phyloP scores from a whole-genome alignment of 1,139 yeast genomes.

The Candida glucosophila region DNA sequence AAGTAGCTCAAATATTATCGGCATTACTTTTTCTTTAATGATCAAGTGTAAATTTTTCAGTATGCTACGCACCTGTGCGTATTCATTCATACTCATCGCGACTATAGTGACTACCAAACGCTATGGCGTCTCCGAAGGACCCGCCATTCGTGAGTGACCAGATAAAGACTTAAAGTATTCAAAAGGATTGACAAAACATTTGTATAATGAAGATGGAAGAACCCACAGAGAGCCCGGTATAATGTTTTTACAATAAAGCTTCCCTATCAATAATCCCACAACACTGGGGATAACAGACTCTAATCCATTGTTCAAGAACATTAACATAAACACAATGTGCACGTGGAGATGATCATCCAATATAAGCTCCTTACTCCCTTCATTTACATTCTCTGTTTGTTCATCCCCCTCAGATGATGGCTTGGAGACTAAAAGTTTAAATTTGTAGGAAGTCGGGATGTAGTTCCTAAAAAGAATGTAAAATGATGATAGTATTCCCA shows the following conservation, averaged over 20 bases:
- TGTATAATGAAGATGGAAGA: conserved; percentile 24
- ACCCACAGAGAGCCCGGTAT: conserved; percentile 56
- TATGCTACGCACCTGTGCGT: conserved; percentile 1
- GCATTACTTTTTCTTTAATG: too few species aligned
- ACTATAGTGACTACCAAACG: too few species aligned
- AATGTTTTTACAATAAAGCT: conserved; percentile 42
- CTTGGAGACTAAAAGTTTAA: conserved; percentile 35
- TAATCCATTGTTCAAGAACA: conserved; percentile 48
- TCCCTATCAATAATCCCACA: conserved; percentile 56
- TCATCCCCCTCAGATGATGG: conserved; percentile 8
- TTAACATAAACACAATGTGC: conserved; percentile 42
- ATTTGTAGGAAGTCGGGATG: conserved; percentile 56
- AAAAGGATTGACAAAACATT: conserved; percentile 17
- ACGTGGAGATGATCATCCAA: conserved; percentile 53
- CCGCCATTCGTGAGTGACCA: too few species aligned
- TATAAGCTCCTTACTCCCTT: conserved; percentile 12
- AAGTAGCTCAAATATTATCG: too few species aligned
- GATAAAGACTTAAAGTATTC: background rate
- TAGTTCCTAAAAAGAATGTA: conserved; percentile 47
- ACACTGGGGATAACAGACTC: conserved; percentile 42
- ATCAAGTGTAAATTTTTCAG: too few species aligned
- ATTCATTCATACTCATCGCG: too few species aligned
- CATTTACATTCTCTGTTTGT: conserved; percentile 6
- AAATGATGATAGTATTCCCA: conserved; percentile 52
- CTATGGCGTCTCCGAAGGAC: too few species aligned